Evolutionary conservation across 179 eudicot species (phyloP), one percentile per base, ranked within the genome.

Genomic region (Silene noctiflora): DNA sequence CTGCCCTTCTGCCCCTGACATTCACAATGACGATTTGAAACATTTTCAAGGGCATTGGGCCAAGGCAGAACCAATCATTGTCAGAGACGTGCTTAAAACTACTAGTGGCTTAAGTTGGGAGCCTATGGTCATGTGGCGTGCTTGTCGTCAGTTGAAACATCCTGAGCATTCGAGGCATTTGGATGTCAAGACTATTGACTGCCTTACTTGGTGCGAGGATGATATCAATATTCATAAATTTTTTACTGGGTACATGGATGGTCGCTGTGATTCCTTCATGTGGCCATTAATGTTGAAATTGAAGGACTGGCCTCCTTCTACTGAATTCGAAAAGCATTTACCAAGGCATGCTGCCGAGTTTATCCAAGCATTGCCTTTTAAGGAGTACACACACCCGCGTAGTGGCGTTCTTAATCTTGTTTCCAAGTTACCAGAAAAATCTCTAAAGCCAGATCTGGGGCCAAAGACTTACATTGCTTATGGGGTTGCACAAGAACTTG

Each of bases 91-190:
- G 69, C 93, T 93, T 75, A 83, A 86, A 65, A 81, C 84, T 7
- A 81, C 93, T 5, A 67, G 81, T 78, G 98, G 98, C 46, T 86
- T 93, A 81, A 93, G 98, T 78, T 93, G 98, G 98, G 98, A 93
- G 74, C 98, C 98, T 22, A 88, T 93, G 97, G 98, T 93, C 44
- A 91, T 93, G 95, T 91, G 93, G 96, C 93, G 97, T 78, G 98
- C 98, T 51, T 84, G 80, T 78, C 91, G 98, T 20, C 91, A 91
- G 79, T 63, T 79, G 65, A 80, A 60, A 27, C 83, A 84, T 73
- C 72, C 77, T 13, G 77, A 84, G 7, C 83, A 84, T 81, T 61
- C 83, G 20, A 77, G 39, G 42, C 80, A 74, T 21, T 69, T 84
- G 79, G 80, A 84, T 78, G 90, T 90, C 48, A 74, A 19, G 67